Base-by-base conservation (phyloP, 2,329 filamentous ascomycete genomes). In the Microcyclospora tardicrescens region DNA sequence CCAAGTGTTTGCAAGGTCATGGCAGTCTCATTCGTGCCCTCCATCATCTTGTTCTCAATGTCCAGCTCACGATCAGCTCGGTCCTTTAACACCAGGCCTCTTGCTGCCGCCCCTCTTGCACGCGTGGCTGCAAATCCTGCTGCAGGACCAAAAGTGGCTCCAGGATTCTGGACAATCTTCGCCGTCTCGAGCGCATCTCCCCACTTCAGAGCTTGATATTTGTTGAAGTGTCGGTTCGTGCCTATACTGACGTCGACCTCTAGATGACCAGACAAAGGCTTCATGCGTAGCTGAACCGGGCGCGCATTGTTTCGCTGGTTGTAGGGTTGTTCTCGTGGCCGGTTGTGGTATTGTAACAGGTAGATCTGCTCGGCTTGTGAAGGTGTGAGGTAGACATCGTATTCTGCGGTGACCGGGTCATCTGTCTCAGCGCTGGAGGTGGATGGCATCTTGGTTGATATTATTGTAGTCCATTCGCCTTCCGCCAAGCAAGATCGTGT, bases 241-340 rank as follows among this genome's bases (percentile, higher is more conserved):
- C 79, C 77, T 51, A 95, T 69, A 4, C 85, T 84, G n/a, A 95
- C 73, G 59, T 98, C 91, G 37, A 96, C 70, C 63, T 98, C 91
- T 40, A 95, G 69, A 64, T 95, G 83, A 40, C 87, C 87, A 0
- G 83, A 75, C 40, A 72, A 66, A 11, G 79, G 73, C 66, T 96
- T 98, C 58, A 94, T 67, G 49, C 89, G 84, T 53, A 96, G 68
- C 51, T 81, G 77, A 12, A 75, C 67, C 10, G 89, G 82, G 39
- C 71, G 68, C 24, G 72, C 68, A 12, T 65, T 63, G 37, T 65
- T 62, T 10, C 62, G 56, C 15, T 74, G 69, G 39, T 73, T 73
- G 61, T 82, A 81, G 5, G 74, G 69, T 45, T 79, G 72, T 31
- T 73, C 68, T 41, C 75, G 68, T 30, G 70, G 69, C 45, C 84